Evolutionary conservation across 192 early-diverging fungal genomes (phyloP).

Genomic region (Coemansia sp.): DNA sequence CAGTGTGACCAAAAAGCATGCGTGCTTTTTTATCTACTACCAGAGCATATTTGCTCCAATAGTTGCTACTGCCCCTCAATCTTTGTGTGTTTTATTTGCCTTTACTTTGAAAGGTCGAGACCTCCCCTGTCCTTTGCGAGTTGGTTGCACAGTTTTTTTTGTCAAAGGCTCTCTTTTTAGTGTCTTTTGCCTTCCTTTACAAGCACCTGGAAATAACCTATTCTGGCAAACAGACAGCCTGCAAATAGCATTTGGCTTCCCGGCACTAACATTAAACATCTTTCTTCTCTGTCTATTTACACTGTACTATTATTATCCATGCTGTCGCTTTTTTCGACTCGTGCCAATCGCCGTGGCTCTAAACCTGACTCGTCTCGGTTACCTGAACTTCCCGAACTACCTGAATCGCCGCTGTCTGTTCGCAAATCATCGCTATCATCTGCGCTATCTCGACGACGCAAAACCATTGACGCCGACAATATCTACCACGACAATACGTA

Average conservation of each 20-base stretch:
- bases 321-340: slow-evolving; percentile 42
- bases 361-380: background rate
- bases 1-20: background rate
- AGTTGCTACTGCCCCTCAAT: slow-evolving; percentile 18
- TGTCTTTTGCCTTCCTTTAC: background rate
- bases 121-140: slow-evolving; percentile 9
- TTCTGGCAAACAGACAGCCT: background rate
- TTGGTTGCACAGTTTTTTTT: background rate
- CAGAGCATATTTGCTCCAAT: slow-evolving; percentile 9
- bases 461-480: slow-evolving; percentile 3
- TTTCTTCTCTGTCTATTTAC: background rate
- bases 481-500: slow-evolving; percentile 6
- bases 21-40: background rate
- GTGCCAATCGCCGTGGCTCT: slow-evolving; percentile 29
- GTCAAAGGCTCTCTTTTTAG: background rate
- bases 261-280: background rate
- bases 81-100: slow-evolving; percentile 14
- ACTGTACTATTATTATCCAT: slow-evolving; percentile 1
- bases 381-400: background rate
- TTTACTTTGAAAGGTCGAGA: slow-evolving; percentile 14
- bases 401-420: slow-evolving; percentile 6
- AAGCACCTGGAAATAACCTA: background rate
- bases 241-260: background rate
- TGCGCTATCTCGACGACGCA: slow-evolving; percentile 5
- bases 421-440: slow-evolving; percentile 19